Base-by-base conservation (phyloP, 129 eudicot genomes). In the Flaveria linearis region DNA sequence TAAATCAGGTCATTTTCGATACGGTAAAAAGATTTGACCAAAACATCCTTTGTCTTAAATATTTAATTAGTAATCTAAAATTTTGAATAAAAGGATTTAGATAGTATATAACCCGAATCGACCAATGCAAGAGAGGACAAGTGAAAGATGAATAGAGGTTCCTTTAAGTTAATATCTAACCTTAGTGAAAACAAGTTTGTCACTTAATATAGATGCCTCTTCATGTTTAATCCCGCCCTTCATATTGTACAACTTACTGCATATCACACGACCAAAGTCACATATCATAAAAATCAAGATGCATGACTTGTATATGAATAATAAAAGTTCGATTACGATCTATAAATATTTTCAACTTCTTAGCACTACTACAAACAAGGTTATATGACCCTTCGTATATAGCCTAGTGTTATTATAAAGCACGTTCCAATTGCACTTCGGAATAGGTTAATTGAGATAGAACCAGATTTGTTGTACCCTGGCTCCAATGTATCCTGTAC, bases 131-230 rank as follows among this genome's bases (percentile, higher is more conserved):
- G 7, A 36, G 7, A 36, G 41, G 41, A 36, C 7, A 36, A 36
- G 41, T 36, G 41, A 36, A 36, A 36, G 41, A 36, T 36, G 41
- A 36, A 36, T 5, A 36, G 7, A 5, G 7, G 41, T 36, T 36
- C 41, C 8, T 36, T 36, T 36, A 36, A 43, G 6, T 12, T 8
- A 65, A 20, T 61, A 46, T 30, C 76, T 52, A 49, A 95, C 99
- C 97, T 95, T 95, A 20, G 80, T 83, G 87, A 95, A 95, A 68
- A 89, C 97, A 79, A 91, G 69, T 80, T 84, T 91, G 87, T 95
- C 99, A 85, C 82, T 84, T 11, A 87, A 49, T 52, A 90, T 82
- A 60, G 99, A 79, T 62, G 99, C 99, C 76, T 95, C 99, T 7
- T 82, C 20, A 68, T 95, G 96, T 74, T 95, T 91, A 36, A 51